A percentile compares a stretch with the other conserved stretches of the same genome.
These are phyloP conservation scores for Coccomyxa subellipsoidea DNA, from an alignment of 163 green algal species.

Conservation along the genomic window DNA sequence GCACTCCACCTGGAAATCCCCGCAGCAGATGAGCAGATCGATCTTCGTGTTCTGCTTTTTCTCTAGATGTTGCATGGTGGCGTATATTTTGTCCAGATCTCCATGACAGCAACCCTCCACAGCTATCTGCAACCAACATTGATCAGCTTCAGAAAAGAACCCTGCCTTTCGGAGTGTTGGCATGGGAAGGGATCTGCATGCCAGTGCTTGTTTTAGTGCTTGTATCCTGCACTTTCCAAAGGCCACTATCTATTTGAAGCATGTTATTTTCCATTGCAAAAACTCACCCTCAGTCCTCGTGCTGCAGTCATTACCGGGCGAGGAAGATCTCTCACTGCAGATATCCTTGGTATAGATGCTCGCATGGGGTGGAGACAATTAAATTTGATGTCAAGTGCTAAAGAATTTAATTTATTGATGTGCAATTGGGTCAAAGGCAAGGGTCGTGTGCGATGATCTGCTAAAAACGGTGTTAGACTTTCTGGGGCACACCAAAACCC, in stretches of 20 bases:
- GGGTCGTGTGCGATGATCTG: too few relatives aligned
- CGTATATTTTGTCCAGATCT: constrained; percentile 97
- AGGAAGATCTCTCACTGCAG: not conserved
- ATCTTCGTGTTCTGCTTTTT: constrained; percentile 67
- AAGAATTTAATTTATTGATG: too few relatives aligned
- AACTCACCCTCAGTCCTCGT: not conserved
- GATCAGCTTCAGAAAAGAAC: not conserved
- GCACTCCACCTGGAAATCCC: constrained; percentile 98
- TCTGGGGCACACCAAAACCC: too few relatives aligned
- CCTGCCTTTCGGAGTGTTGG: not conserved
- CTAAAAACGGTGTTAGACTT: too few relatives aligned
- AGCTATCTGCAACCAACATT: constrained; percentile 68
- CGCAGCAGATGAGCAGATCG: constrained; percentile 96
- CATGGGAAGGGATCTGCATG: not conserved
- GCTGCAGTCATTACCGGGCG: not conserved
- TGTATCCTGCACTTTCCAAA: not conserved
- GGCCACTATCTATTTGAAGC: not conserved
- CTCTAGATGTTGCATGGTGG: constrained; percentile 78
- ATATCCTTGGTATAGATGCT: too few relatives aligned
- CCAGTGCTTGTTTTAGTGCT: not conserved
- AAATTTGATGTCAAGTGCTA: too few relatives aligned
- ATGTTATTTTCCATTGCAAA: not conserved
- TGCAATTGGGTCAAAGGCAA: too few relatives aligned
- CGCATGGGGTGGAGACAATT: too few relatives aligned
- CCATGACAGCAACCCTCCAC: constrained; percentile 96